Evolutionary conservation across 2,329 filamentous ascomycete species (phyloP).

Genomic region (Botrytis deweyae): DNA sequence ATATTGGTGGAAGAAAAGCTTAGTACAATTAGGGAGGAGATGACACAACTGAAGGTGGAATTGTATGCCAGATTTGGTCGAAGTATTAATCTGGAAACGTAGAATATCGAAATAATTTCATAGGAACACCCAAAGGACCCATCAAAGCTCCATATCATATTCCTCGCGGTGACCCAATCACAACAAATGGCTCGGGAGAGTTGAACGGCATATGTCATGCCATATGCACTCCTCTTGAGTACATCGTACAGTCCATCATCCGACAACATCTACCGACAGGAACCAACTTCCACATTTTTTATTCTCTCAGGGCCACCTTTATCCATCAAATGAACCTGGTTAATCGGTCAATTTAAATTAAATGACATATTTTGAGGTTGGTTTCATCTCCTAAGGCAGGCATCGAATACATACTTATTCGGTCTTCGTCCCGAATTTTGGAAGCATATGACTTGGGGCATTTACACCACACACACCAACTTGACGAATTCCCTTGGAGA

Average conservation of each 20-base stretch:
- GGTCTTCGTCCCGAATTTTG: neutral
- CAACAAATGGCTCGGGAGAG: neutral
- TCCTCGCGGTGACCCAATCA: neutral
- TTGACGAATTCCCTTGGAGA: neutral
- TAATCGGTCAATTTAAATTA: neutral
- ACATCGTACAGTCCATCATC: neutral
- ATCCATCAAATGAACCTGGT: neutral
- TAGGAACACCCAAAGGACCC: conserved; percentile 9
- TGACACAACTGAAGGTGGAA: conserved; percentile 85
- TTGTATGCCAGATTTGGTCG: conserved; percentile 93
- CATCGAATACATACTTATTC: neutral
- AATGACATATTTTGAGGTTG: too few species aligned
- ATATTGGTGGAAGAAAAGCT: conserved; percentile 74
- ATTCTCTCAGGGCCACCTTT: neutral
- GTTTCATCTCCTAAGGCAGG: neutral
- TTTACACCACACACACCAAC: neutral
- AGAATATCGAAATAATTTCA: conserved; percentile 41
- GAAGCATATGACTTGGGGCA: neutral
- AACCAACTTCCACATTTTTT: neutral
- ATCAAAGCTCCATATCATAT: conserved; percentile 12
- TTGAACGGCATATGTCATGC: conserved; percentile 1
- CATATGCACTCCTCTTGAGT: neutral
- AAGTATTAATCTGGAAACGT: conserved; percentile 95
- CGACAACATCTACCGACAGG: neutral
- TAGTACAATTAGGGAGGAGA: conserved; percentile 73